These are phyloP conservation scores for Plantago ovata DNA, from an alignment of 257 asterid species.

Conservation along the genomic window DNA sequence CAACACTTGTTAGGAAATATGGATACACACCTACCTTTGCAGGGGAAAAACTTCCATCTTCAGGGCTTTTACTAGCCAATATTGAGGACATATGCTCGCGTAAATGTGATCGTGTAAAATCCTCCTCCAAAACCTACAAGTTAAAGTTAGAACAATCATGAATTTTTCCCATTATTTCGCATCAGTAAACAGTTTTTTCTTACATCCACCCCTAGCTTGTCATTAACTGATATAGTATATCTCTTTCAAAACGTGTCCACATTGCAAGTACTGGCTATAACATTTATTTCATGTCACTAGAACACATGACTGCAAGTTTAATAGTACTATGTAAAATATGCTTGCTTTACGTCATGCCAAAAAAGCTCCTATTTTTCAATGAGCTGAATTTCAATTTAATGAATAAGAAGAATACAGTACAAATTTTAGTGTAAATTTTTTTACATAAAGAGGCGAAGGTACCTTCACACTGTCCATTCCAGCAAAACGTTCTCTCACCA, in stretches of 20 bases:
- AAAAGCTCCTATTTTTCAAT: neutral
- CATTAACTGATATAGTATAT: neutral
- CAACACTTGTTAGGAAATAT: neutral
- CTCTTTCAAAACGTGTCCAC: neutral
- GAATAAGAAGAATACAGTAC: neutral
- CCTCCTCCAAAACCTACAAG: slow-evolving; percentile 83
- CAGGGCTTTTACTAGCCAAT: slow-evolving; percentile 29
- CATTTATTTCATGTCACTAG: neutral
- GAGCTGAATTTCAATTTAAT: neutral
- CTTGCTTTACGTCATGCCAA: neutral
- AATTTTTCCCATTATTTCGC: neutral
- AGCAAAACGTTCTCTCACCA: slow-evolving; percentile 77
- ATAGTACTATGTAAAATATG: neutral
- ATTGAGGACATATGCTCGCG: slow-evolving; percentile 66
- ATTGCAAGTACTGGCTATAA: no score
- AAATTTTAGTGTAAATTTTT: neutral
- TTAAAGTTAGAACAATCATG: slow-evolving; percentile 9
- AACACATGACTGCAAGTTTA: neutral
- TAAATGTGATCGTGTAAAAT: slow-evolving; percentile 73
- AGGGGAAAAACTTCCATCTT: slow-evolving; percentile 25
- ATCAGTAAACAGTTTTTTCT: neutral
- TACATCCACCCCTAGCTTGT: neutral
- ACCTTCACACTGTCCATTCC: slow-evolving; percentile 61
- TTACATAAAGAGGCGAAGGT: neutral
- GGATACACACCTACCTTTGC: slow-evolving; percentile 56